Conservation (phyloP, 306 rosid genomes). For the Ammopiptanthus mongolicus region DNA sequence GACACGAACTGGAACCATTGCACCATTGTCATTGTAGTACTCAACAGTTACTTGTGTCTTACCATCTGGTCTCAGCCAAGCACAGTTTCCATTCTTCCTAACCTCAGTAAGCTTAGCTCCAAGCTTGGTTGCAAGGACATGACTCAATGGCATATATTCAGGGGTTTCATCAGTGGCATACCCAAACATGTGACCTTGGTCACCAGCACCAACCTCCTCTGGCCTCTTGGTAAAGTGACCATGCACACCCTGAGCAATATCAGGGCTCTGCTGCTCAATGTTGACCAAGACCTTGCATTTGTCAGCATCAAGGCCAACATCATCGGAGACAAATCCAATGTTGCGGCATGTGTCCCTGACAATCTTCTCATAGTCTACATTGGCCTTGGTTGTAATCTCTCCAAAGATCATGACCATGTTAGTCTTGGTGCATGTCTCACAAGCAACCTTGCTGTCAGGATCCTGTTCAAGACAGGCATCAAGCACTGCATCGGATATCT, state of each 20-base stretch:
- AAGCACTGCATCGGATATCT: slow-evolving; percentile 98
- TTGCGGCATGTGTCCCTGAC: slow-evolving; percentile 90
- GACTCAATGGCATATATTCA: slow-evolving; percentile 89
- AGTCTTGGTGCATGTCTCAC: slow-evolving; percentile 98
- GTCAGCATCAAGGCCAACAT: slow-evolving; percentile 98
- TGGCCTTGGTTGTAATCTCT: slow-evolving; percentile 97
- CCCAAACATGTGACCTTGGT: slow-evolving; percentile 99
- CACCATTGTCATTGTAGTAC: slow-evolving; percentile 85
- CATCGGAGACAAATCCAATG: slow-evolving; percentile 87
- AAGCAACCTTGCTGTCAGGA: slow-evolving; percentile 99
- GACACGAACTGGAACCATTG: slow-evolving; percentile 94
- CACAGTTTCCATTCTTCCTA: slow-evolving; percentile 91
- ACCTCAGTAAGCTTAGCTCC: slow-evolving; percentile 95
- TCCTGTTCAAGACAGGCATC: slow-evolving; percentile 97
- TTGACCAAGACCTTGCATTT: slow-evolving; percentile 97
- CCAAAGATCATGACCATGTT: slow-evolving; percentile 99
- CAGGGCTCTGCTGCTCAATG: slow-evolving; percentile 99
- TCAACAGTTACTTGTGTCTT: slow-evolving; percentile 98
- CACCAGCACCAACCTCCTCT: slow-evolving; percentile 99
- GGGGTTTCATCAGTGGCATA: slow-evolving; percentile 99
- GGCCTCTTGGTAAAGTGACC: slow-evolving; percentile 99
- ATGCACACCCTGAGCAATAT: slow-evolving; percentile 99
- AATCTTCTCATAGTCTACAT: slow-evolving; percentile 92
- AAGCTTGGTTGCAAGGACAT: slow-evolving; percentile 93
- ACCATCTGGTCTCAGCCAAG: slow-evolving; percentile 98